phyloP scores from a whole-genome alignment of 306 rosid genomes.

The Purshia tridentata region DNA sequence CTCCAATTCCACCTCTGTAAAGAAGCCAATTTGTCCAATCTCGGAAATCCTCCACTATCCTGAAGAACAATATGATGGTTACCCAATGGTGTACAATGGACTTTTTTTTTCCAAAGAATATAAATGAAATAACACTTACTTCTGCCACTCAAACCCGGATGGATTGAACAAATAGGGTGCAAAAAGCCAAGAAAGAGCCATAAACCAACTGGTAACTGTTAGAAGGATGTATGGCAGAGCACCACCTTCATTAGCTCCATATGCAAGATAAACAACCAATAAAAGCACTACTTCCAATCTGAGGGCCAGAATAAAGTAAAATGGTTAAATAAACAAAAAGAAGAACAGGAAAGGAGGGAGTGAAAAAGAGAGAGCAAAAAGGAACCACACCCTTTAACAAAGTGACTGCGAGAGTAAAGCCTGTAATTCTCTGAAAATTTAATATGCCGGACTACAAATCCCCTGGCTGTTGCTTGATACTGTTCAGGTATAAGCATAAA shows the following conservation, averaged over 20 bases:
- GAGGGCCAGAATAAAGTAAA: constrained; percentile 33
- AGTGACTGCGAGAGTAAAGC: constrained; percentile 96
- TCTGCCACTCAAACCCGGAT: constrained; percentile 98
- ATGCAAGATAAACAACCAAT: constrained; percentile 75
- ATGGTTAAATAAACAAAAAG: neutral
- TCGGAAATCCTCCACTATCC: constrained; percentile 84
- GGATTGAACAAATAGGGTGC: constrained; percentile 97
- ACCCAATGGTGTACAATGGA: constrained; percentile 4
- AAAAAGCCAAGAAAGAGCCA: constrained; percentile 98
- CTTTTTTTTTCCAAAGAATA: neutral
- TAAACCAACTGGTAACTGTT: constrained; percentile 88
- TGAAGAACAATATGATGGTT: constrained; percentile 33
- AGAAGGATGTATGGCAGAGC: constrained; percentile 76
- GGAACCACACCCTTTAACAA: constrained; percentile 76
- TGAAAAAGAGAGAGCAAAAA: constrained; percentile 19
- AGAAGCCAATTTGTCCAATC: constrained; percentile 99
- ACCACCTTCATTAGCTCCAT: constrained; percentile 70
- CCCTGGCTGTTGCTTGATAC: constrained; percentile 98
- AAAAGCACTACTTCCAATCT: constrained; percentile 91
- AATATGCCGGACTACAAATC: constrained; percentile 90
- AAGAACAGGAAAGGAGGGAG: neutral
- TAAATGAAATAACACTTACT: constrained; percentile 50
- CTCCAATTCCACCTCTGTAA: constrained; percentile 94
- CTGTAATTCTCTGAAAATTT: constrained; percentile 93
- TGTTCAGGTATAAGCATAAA: constrained; percentile 34